These are phyloP conservation scores for Cinchona pubescens DNA, from an alignment of 257 asterid genomes.

Conservation along the genomic window DNA sequence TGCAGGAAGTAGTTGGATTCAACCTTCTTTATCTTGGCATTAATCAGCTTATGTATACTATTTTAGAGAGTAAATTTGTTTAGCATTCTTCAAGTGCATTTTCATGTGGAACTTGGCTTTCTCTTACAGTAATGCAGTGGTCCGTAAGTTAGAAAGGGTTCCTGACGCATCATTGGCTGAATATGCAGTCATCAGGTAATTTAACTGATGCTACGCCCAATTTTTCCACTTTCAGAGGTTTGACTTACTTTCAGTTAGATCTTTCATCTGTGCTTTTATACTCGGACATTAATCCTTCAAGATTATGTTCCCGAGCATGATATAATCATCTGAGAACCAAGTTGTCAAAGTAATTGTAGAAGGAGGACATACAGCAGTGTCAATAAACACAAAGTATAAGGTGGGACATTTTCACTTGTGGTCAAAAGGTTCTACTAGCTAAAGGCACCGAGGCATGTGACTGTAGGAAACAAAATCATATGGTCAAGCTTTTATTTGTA, in stretches of 20 bases:
- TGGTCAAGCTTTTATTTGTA: not conserved
- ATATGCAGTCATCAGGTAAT: conserved; percentile 54
- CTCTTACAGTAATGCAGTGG: conserved; percentile 59
- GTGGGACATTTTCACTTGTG: not conserved
- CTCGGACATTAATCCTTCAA: too few relatives aligned
- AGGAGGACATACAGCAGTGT: not conserved
- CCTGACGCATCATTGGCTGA: conserved; percentile 50
- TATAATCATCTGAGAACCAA: not conserved
- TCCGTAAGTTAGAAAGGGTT: conserved; percentile 58
- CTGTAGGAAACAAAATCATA: not conserved
- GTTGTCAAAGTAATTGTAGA: not conserved
- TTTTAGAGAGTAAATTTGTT: not conserved
- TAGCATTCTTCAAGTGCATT: not conserved
- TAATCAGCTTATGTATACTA: not conserved
- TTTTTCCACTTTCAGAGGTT: not conserved
- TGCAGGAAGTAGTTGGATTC: not conserved
- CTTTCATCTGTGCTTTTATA: not conserved
- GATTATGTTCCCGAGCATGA: not conserved
- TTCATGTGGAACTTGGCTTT: conserved; percentile 12
- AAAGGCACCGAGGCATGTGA: not conserved
- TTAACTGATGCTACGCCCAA: not conserved
- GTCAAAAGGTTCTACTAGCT: not conserved
- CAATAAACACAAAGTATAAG: not conserved
- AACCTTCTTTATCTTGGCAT: not conserved
- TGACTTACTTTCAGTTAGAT: not conserved